Evolutionary conservation across 2,329 filamentous ascomycete species (phyloP).

Genomic region (Dactylellina cionopaga): DNA sequence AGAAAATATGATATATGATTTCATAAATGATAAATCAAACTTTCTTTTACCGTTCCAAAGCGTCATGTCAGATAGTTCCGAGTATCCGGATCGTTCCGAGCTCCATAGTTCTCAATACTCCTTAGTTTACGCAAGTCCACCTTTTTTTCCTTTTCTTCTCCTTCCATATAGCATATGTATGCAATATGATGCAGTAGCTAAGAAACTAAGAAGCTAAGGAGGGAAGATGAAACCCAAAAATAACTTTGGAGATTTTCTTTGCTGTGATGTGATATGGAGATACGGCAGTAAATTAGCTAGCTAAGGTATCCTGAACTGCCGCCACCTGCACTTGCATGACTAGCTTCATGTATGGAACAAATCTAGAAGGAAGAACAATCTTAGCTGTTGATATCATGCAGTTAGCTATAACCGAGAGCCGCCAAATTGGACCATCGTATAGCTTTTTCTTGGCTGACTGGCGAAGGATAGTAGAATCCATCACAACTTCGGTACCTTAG

Average conservation of each 20-base stretch:
- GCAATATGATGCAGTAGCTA: conserved; percentile 1
- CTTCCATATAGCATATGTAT: neutral
- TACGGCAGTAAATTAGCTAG: conserved; percentile 5
- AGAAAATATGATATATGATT: conserved; percentile 30
- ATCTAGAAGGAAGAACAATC: conserved; percentile 30
- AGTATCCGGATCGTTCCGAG: conserved; percentile 47
- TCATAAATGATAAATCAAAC: conserved; percentile 22
- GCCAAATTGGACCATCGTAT: conserved; percentile 4
- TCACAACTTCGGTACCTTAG: conserved; percentile 18
- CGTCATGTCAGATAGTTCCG: conserved; percentile 24
- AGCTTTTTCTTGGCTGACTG: neutral
- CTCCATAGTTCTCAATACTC: conserved; percentile 13
- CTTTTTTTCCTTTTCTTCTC: neutral
- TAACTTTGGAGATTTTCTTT: neutral
- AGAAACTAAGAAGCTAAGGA: neutral
- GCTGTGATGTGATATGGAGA: conserved; percentile 1
- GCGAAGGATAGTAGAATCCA: too few species aligned
- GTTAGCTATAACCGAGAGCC: conserved; percentile 16
- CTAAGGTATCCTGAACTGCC: neutral
- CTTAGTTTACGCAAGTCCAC: neutral
- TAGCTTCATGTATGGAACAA: conserved; percentile 49
- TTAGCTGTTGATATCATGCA: conserved; percentile 39
- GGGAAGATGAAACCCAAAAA: neutral
- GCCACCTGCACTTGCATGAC: conserved; percentile 30
- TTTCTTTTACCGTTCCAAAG: conserved; percentile 12